Conservation (phyloP, 2,329 filamentous ascomycete genomes). For the Aspergillus nomiae region DNA sequence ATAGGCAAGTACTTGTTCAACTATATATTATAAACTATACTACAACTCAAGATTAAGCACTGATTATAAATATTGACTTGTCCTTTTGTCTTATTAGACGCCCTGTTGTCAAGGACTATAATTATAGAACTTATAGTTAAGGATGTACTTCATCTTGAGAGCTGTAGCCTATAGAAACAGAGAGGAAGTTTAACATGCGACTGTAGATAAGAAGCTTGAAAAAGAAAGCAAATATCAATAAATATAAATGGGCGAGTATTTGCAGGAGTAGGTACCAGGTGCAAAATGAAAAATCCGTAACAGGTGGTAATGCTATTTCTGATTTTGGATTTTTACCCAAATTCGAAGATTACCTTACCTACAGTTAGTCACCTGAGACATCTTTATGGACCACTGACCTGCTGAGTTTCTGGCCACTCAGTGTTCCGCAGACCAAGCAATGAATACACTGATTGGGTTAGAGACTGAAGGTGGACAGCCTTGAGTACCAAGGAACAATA, state of each 20-base stretch:
- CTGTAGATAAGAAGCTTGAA: no score
- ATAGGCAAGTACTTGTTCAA: no score
- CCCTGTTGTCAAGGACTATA: not conserved
- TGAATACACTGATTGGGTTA: slow-evolving; percentile 5
- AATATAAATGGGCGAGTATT: not conserved
- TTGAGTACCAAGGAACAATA: slow-evolving; percentile 6
- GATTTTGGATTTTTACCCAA: not conserved
- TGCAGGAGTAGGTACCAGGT: not conserved
- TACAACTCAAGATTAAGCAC: no score
- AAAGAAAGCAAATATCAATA: not conserved
- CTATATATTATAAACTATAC: no score
- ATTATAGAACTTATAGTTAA: not conserved
- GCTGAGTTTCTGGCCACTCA: slow-evolving; percentile 5
- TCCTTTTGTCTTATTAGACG: no score
- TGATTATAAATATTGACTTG: no score
- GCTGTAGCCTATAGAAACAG: not conserved
- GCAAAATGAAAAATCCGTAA: not conserved
- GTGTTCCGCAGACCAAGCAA: not conserved
- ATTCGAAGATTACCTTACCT: not conserved
- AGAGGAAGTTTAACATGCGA: not conserved
- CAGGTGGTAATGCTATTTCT: no score
- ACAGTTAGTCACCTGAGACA: slow-evolving; percentile 9
- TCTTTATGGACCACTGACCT: slow-evolving; percentile 2
- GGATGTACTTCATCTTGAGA: not conserved
- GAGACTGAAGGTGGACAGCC: slow-evolving; percentile 3